Conservation (phyloP, 2,329 filamentous ascomycete genomes). For the Fusarium kyushuense region DNA sequence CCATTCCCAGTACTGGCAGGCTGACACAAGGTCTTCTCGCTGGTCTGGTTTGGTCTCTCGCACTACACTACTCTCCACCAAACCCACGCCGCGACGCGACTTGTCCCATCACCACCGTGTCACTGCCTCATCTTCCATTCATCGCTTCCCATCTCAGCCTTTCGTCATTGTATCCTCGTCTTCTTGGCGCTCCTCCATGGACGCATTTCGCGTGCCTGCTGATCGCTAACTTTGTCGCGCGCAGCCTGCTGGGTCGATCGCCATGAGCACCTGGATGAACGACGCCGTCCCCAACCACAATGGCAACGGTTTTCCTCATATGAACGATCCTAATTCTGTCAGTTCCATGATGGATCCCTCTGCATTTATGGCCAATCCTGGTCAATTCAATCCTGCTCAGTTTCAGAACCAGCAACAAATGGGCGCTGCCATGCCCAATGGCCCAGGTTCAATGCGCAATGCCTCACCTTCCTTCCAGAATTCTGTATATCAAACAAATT, state of each 20-base stretch:
- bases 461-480: constrained; percentile 82
- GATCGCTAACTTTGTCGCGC: constrained; percentile 60
- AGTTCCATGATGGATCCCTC: constrained; percentile 74
- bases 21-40: constrained; percentile 42
- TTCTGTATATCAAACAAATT: constrained; percentile 84
- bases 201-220: constrained; percentile 55
- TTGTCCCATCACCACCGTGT: constrained; percentile 61
- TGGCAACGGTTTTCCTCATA: constrained; percentile 75
- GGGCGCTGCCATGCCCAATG: constrained; percentile 77
- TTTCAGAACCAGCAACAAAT: constrained; percentile 68
- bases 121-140: constrained; percentile 58
- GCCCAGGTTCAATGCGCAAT: constrained; percentile 83
- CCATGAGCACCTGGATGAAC: constrained; percentile 81
- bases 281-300: constrained; percentile 77
- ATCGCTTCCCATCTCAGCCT: constrained; percentile 56
- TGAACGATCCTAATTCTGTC: constrained; percentile 70
- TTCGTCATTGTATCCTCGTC: constrained; percentile 40
- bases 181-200: constrained; percentile 56
- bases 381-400: constrained; percentile 71
- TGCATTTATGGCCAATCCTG: constrained; percentile 70
- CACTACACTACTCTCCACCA: constrained; percentile 55
- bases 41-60: constrained; percentile 49
- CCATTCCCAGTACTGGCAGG: constrained; percentile 37
- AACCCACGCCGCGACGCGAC: constrained; percentile 59
- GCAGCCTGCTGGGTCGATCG: constrained; percentile 61